These are phyloP conservation scores for Diplosphaera chodatii DNA, from an alignment of 139 green algal species.

Conservation along the genomic window DNA sequence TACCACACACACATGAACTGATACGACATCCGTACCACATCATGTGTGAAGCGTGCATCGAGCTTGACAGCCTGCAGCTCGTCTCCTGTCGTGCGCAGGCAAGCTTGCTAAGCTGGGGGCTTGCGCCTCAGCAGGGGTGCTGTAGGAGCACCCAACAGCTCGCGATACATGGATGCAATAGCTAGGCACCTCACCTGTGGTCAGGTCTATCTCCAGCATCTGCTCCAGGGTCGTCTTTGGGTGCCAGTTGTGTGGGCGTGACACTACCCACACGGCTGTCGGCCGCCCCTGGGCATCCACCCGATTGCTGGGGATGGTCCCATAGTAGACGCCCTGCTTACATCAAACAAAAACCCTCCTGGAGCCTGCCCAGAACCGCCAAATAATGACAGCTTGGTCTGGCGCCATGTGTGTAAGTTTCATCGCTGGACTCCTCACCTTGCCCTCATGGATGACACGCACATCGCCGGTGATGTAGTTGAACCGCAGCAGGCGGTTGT, in stretches of 20 bases:
- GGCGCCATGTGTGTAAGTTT: no score
- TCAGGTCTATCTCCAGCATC: slow-evolving; percentile 54
- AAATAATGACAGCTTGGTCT: no score
- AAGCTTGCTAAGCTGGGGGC: no score
- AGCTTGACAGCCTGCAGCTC: slow-evolving; percentile 40
- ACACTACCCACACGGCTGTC: slow-evolving; percentile 53
- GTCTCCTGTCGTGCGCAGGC: no score
- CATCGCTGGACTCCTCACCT: slow-evolving; percentile 41
- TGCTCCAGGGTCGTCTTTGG: slow-evolving; percentile 39
- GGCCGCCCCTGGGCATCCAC: slow-evolving; percentile 12
- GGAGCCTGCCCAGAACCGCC: no score
- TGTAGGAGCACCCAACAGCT: no score
- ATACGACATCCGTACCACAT: no score
- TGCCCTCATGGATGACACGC: slow-evolving; percentile 55
- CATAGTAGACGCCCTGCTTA: slow-evolving; percentile 69
- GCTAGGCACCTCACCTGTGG: slow-evolving; percentile 49
- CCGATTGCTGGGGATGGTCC: slow-evolving; percentile 47
- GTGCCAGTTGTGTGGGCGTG: slow-evolving; percentile 70
- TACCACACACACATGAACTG: no score
- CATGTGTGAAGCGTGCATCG: slow-evolving; percentile 57
- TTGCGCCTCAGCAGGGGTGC: no score
- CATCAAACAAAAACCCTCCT: no score
- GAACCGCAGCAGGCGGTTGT: slow-evolving; percentile 65
- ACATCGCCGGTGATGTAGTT: slow-evolving; percentile 31
- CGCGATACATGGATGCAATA: no score